Evolutionary conservation across 257 asterid genomes (phyloP).

Genomic region (Galeopsis tetrahit): DNA sequence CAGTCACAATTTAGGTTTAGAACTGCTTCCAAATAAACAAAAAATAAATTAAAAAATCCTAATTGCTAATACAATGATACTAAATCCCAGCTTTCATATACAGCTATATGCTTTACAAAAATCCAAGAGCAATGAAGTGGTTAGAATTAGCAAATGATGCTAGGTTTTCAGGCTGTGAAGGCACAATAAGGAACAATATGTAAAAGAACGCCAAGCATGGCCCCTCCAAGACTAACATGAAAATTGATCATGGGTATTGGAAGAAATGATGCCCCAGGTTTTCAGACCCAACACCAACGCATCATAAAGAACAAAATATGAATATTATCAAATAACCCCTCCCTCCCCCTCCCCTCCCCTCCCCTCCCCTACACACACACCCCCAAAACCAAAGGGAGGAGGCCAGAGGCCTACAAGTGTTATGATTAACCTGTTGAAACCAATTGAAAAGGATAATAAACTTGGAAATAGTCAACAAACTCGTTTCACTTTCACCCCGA

Average conservation of each 20-base stretch:
- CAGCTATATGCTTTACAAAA: neutral
- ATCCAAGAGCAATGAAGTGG: slow-evolving; percentile 19
- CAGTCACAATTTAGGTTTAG: slow-evolving; percentile 11
- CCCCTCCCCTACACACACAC: too few species aligned
- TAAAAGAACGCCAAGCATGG: neutral
- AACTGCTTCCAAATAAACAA: slow-evolving; percentile 16
- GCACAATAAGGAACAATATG: slow-evolving; percentile 15
- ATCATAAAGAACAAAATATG: neutral
- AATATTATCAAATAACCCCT: neutral
- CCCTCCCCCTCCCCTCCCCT: too few species aligned
- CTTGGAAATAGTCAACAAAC: slow-evolving; percentile 23
- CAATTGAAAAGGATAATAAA: slow-evolving; percentile 4
- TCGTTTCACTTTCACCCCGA: too few species aligned
- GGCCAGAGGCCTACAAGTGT: neutral
- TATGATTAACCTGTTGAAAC: neutral
- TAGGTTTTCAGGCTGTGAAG: slow-evolving; percentile 9
- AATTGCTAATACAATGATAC: slow-evolving; percentile 22
- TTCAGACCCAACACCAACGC: neutral
- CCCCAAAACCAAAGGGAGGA: neutral
- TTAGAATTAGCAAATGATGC: slow-evolving; percentile 18
- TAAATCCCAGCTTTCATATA: slow-evolving; percentile 16
- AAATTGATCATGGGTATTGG: slow-evolving; percentile 9
- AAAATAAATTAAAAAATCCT: slow-evolving; percentile 4
- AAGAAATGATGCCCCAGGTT: neutral
- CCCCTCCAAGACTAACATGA: neutral